Percentiles rank a stretch among this genome's conserved stretches.
These are phyloP conservation scores for Erythrobasidium yunnanense DNA, from an alignment of 768 basidiomycete species.

Conservation along the genomic window DNA sequence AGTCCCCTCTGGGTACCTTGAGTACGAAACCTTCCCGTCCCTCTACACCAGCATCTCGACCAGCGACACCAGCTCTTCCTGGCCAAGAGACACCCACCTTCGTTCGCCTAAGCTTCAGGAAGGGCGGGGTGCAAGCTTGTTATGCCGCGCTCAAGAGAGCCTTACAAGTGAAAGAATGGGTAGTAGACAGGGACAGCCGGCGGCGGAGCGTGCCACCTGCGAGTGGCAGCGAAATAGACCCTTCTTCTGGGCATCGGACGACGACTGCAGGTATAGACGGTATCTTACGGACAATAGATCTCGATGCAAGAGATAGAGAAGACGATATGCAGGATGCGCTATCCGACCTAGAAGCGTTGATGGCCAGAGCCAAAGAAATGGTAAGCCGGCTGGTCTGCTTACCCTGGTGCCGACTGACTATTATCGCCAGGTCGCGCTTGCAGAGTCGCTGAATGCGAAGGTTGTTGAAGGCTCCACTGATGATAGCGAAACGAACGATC, in stretches of 20 bases:
- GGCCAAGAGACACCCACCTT: slow-evolving; percentile 43
- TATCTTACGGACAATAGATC: slow-evolving; percentile 65
- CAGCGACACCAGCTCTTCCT: slow-evolving; percentile 32
- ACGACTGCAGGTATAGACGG: slow-evolving; percentile 51
- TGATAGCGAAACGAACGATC: slow-evolving; percentile 40
- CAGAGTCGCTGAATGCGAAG: slow-evolving; percentile 73
- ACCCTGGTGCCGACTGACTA: neutral
- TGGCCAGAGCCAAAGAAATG: slow-evolving; percentile 86
- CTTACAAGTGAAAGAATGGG: slow-evolving; percentile 65
- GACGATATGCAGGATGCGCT: slow-evolving; percentile 64
- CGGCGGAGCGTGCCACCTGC: neutral
- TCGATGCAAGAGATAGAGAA: slow-evolving; percentile 54
- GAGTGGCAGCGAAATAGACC: slow-evolving; percentile 14
- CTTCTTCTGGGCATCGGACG: slow-evolving; percentile 41
- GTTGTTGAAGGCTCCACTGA: slow-evolving; percentile 45
- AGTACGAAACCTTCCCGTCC: slow-evolving; percentile 59
- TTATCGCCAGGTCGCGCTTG: slow-evolving; percentile 44
- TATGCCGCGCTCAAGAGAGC: slow-evolving; percentile 65
- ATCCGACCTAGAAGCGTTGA: slow-evolving; percentile 76
- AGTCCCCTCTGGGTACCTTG: slow-evolving; percentile 52
- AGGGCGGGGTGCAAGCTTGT: slow-evolving; percentile 73
- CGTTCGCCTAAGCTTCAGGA: slow-evolving; percentile 79
- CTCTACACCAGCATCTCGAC: slow-evolving; percentile 43
- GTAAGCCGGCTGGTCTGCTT: slow-evolving; percentile 38
- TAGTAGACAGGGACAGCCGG: neutral